Evolutionary conservation across 495 filamentous ascomycete species (phyloP).

Genomic region (Podospora comata): DNA sequence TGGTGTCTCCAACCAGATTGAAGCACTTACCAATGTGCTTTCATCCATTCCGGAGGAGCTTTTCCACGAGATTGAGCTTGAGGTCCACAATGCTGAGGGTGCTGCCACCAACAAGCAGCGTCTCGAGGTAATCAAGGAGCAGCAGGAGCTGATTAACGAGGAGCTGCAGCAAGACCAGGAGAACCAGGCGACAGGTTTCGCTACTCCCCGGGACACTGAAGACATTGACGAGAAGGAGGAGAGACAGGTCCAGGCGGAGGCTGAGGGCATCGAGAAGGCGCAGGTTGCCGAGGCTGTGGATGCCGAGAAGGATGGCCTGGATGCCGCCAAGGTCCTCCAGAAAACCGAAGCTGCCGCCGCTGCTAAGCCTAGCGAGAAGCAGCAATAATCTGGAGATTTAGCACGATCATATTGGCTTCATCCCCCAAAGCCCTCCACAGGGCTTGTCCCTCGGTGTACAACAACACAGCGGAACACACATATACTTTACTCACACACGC

Average conservation of each 20-base stretch:
- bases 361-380: conserved; percentile 21
- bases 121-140: conserved; percentile 97
- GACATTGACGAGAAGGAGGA: conserved; percentile 68
- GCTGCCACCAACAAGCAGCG: conserved; percentile 98
- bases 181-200: conserved; percentile 63
- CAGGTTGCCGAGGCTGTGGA: conserved; percentile 44
- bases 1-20: conserved; percentile 77
- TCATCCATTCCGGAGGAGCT: conserved; percentile 95
- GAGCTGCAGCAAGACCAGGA: conserved; percentile 87
- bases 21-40: conserved; percentile 86
- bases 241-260: conserved; percentile 37
- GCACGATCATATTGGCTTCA: background rate
- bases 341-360: conserved; percentile 7
- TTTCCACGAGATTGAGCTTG: conserved; percentile 98
- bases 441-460: conserved; percentile 4
- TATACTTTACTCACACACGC: background rate
- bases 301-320: conserved; percentile 40
- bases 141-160: conserved; percentile 96
- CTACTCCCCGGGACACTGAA: conserved; percentile 79
- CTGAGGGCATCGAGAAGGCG: conserved; percentile 38
- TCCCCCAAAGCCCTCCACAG: background rate
- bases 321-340: conserved; percentile 26
- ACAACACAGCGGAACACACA: conserved; percentile 3
- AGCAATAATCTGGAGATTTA: background rate
- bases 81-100: conserved; percentile 94